Conservation (phyloP, 208 protist genomes). For the Trypanosoma conorhini region DNA sequence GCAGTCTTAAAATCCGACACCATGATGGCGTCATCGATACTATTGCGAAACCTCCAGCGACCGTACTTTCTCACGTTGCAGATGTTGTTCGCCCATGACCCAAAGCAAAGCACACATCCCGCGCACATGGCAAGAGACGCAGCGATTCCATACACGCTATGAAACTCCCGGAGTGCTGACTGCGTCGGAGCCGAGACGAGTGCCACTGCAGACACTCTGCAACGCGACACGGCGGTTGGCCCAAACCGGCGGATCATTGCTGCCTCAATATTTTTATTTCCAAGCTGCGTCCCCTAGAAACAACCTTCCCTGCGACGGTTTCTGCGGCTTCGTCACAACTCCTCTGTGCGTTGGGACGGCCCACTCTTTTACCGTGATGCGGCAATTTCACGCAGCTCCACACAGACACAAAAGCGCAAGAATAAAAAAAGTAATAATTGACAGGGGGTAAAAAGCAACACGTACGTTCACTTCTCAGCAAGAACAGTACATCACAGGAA, state of each 20-base stretch:
- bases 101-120: conserved; percentile 80
- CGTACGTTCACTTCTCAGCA: neutral
- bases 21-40: conserved; percentile 86
- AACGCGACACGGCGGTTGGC: conserved; percentile 16
- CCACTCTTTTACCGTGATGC: neutral
- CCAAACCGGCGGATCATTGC: conserved; percentile 47
- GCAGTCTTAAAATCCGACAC: conserved; percentile 78
- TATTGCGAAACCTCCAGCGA: conserved; percentile 84
- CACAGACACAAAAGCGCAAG: neutral
- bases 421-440: neutral
- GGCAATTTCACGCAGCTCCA: neutral
- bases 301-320: neutral
- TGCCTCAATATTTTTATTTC: neutral
- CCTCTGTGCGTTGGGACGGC: neutral
- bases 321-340: conserved; percentile 2
- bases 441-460: neutral
- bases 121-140: conserved; percentile 62
- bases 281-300: neutral
- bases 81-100: conserved; percentile 85
- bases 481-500: neutral
- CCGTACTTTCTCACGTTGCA: conserved; percentile 88
- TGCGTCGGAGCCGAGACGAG: neutral
- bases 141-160: conserved; percentile 57
- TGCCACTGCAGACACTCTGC: neutral
- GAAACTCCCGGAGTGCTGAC: conserved; percentile 36